phyloP scores from a whole-genome alignment of 2,329 filamentous ascomycete species.

The Aquanectria penicillioides region DNA sequence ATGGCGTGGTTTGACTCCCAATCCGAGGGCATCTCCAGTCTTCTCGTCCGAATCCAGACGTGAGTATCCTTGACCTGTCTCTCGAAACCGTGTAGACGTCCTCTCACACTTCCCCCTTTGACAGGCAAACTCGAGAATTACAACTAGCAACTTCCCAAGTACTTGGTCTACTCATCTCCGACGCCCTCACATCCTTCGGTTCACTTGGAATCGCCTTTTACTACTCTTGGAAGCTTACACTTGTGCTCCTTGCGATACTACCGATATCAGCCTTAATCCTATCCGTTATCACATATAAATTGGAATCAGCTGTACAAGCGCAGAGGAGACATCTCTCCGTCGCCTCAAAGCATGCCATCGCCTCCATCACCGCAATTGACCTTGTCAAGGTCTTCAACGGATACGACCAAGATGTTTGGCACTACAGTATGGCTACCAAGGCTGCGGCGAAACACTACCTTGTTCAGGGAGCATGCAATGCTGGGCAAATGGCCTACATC shows the following conservation, averaged over 20 bases:
- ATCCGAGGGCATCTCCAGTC: conserved; percentile 75
- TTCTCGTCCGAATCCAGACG: conserved; percentile 79
- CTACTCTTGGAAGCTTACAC: conserved; percentile 84
- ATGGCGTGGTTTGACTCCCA: conserved; percentile 85
- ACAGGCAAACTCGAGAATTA: conserved; percentile 84
- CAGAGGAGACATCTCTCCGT: conserved; percentile 75
- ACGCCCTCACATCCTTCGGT: conserved; percentile 70
- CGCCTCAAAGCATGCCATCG: conserved; percentile 77
- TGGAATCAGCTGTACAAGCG: conserved; percentile 72
- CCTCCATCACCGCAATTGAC: conserved; percentile 79
- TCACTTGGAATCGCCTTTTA: conserved; percentile 79
- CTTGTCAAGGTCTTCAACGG: conserved; percentile 89
- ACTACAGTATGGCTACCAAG: conserved; percentile 69
- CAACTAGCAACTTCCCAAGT: conserved; percentile 84
- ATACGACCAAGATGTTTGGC: conserved; percentile 72
- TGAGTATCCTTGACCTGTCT: conserved; percentile 52
- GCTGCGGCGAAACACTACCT: conserved; percentile 71
- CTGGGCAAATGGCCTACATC: conserved; percentile 77
- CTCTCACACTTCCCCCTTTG: rapidly evolving
- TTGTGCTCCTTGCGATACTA: conserved; percentile 79
- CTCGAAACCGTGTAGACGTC: not conserved
- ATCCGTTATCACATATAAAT: conserved; percentile 65
- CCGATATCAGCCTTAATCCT: conserved; percentile 74
- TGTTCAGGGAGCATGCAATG: conserved; percentile 73
- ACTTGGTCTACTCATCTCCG: conserved; percentile 74